Evolutionary conservation across 495 filamentous ascomycete species (phyloP).

Genomic region (Talaromyces proteolyticus): DNA sequence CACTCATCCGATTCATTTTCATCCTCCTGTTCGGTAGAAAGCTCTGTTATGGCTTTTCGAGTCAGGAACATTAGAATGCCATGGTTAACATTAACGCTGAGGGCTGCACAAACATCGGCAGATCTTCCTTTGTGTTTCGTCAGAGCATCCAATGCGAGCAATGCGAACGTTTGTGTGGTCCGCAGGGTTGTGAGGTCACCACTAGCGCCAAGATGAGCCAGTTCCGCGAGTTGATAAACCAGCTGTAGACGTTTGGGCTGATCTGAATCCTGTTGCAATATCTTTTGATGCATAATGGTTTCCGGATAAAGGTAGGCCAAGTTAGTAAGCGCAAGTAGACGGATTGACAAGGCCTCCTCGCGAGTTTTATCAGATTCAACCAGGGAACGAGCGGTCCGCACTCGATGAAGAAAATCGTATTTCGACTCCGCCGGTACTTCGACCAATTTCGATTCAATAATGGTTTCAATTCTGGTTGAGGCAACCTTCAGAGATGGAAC

Average conservation of each 20-base stretch:
- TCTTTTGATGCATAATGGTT: slow-evolving; percentile 69
- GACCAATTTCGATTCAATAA: slow-evolving; percentile 56
- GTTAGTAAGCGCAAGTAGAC: slow-evolving; percentile 85
- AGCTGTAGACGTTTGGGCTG: slow-evolving; percentile 86
- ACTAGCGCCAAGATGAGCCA: slow-evolving; percentile 71
- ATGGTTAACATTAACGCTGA: slow-evolving; percentile 92
- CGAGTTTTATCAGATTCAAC: slow-evolving; percentile 56
- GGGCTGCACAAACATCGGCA: slow-evolving; percentile 73
- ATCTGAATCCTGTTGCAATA: slow-evolving; percentile 82
- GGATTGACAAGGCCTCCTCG: slow-evolving; percentile 71
- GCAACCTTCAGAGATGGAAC: slow-evolving; percentile 60
- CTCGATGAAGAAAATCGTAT: slow-evolving; percentile 80
- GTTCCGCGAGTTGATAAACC: slow-evolving; percentile 83
- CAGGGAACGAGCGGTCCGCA: slow-evolving; percentile 77
- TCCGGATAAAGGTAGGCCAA: slow-evolving; percentile 85
- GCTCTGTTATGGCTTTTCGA: slow-evolving; percentile 78
- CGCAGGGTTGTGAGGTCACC: slow-evolving; percentile 61
- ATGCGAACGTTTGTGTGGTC: slow-evolving; percentile 74
- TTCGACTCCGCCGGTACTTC: slow-evolving; percentile 66
- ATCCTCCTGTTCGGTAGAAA: slow-evolving; percentile 54
- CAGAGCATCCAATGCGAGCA: slow-evolving; percentile 75
- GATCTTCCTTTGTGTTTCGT: slow-evolving; percentile 70
- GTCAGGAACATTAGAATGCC: slow-evolving; percentile 93
- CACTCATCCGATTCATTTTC: slow-evolving; percentile 68
- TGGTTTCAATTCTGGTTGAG: slow-evolving; percentile 55